phyloP scores from a whole-genome alignment of 495 filamentous ascomycete species.

The Cercophora samala region DNA sequence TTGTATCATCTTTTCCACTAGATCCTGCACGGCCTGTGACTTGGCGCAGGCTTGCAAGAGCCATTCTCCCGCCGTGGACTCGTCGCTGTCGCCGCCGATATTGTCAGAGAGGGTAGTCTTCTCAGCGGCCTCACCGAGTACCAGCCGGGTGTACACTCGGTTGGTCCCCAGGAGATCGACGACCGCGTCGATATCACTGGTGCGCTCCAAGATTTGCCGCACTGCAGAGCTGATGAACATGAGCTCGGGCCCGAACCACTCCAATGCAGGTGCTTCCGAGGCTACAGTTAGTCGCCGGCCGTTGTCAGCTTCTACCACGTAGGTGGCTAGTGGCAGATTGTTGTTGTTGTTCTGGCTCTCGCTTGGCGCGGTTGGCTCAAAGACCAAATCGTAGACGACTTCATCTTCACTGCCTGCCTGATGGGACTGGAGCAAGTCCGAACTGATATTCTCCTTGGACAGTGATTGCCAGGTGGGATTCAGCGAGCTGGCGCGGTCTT shows the following conservation, averaged over 20 bases:
- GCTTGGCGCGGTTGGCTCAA: not conserved
- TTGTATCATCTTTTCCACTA: not conserved
- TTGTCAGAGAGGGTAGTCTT: not conserved
- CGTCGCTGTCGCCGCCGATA: not conserved
- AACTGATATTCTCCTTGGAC: not conserved
- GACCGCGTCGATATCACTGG: not conserved
- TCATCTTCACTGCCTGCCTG: not conserved
- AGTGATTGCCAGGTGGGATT: slow-evolving; percentile 2
- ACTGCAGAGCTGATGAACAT: not conserved
- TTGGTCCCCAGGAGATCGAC: not conserved
- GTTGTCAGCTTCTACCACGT: not conserved
- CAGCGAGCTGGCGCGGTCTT: not conserved
- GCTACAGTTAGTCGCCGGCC: not conserved
- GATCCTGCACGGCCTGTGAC: not conserved
- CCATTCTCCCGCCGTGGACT: not conserved
- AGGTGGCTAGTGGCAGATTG: not conserved
- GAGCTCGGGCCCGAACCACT: not conserved
- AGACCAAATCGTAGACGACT: not conserved
- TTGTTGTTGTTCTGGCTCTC: not conserved
- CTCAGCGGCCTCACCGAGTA: not conserved
- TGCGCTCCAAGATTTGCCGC: not conserved
- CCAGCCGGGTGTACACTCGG: not conserved
- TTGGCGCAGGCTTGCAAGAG: not conserved
- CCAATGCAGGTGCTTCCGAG: not conserved
- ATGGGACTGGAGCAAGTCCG: not conserved